Evolutionary conservation across 2,329 filamentous ascomycete species (phyloP), one percentile per base, ranked within the genome.

Genomic region (Arthrobotrys iridis): DNA sequence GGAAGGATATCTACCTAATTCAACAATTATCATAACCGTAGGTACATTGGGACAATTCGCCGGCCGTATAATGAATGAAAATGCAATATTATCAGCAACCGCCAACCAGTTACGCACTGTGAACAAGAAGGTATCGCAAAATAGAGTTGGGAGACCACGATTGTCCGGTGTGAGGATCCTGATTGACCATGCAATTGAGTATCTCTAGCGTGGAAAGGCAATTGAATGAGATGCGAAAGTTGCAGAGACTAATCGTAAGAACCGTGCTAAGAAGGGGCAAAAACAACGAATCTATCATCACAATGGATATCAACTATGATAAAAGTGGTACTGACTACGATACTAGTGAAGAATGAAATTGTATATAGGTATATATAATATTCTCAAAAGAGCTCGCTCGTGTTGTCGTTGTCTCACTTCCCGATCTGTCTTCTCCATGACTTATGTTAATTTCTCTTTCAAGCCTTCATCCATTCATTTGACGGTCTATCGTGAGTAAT

Each of bases 81-180:
- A 55, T 33, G 15, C 33, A 33, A 55, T 55, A 55, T 55, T 55
- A 33, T 28, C 30, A 4, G 26, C 48, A 10, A 55, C 48, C 33
- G 24, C 22, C 26, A 55, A 22, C 8, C 48, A 55, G 26, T 15
- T 55, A 20, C 24, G 24, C n/a, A n/a, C 48, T 30, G 26, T 20
- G 11, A 55, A 55, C 18, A 30, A 55, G 33, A 55, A 55, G 45
- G 33, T 30, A 20, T 55, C 48, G 3, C 15, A 30, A 15, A 30
- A 55, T 15, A 30, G 26, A 33, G 7, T 7, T 55, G 26, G 26
- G 10, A 55, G n/a, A 28, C 48, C 48, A 11, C 30, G 26, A 15
- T 33, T 55, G 8, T 7, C 48, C n/a, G 33, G 33, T 11, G 26
- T 15, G 10, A 8, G n/a, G 7, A 15, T 55, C 10, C n/a, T 55